phyloP scores from a whole-genome alignment of 2,329 filamentous ascomycete species.

The Epichloe amarillans region DNA sequence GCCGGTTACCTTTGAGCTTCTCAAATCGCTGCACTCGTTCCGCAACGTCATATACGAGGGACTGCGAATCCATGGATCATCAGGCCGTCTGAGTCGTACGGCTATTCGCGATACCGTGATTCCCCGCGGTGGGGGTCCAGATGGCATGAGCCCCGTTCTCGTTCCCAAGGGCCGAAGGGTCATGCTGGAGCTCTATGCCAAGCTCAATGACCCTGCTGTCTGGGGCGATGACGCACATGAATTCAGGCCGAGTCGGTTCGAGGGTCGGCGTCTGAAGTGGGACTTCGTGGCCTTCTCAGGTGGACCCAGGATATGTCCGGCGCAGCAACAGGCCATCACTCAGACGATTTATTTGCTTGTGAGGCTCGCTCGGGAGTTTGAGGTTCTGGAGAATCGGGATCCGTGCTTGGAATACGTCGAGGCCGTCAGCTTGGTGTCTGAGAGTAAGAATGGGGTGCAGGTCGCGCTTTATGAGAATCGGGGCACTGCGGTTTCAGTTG shows the following conservation, averaged over 20 bases:
- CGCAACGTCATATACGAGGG: slow-evolving; percentile 1
- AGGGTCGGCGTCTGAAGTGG: background rate
- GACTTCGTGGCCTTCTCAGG: slow-evolving; percentile 4
- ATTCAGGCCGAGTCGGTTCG: slow-evolving; percentile 2
- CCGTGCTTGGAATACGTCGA: slow-evolving; percentile 3
- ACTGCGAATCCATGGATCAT: slow-evolving; percentile 1
- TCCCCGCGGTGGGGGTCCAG: slow-evolving; percentile 2
- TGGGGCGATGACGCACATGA: slow-evolving; percentile 1
- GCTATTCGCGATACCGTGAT: slow-evolving; percentile 4
- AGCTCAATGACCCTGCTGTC: background rate
- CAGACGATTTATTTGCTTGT: slow-evolving; percentile 2
- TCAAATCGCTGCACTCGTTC: slow-evolving; percentile 1
- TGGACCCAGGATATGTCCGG: slow-evolving; percentile 3
- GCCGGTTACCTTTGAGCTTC: background rate
- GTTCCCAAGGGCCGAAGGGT: background rate
- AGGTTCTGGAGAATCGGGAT: background rate
- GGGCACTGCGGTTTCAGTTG: too few relatives aligned
- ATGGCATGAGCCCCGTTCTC: background rate
- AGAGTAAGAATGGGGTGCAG: background rate
- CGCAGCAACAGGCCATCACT: slow-evolving; percentile 1
- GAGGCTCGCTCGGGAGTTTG: background rate
- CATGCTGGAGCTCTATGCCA: background rate
- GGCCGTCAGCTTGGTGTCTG: background rate
- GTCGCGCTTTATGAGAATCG: background rate
- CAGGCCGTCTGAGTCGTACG: slow-evolving; percentile 1